Evolutionary conservation across 2,329 filamentous ascomycete genomes (phyloP).

Genomic region (Aplosporella prunicola): DNA sequence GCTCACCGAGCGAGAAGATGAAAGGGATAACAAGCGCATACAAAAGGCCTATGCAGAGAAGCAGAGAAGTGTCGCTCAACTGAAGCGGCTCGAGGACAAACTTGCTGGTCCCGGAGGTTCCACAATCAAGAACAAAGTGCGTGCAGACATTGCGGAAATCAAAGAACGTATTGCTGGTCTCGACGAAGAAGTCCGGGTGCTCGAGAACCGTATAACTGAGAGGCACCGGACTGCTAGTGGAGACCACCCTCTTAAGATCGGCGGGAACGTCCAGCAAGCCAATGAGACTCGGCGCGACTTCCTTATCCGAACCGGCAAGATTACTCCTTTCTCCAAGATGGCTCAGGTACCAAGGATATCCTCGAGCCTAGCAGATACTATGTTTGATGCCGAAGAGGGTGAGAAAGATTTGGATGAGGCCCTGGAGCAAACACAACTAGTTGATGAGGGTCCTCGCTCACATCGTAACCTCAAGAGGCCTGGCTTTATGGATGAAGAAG

Average conservation of each 20-base stretch:
- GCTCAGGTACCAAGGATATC: constrained; percentile 54
- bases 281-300: constrained; percentile 82
- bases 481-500: constrained; percentile 30
- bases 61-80: constrained; percentile 55
- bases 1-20: constrained; percentile 52
- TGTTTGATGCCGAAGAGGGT: constrained; percentile 75
- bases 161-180: constrained; percentile 55
- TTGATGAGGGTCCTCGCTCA: constrained; percentile 26
- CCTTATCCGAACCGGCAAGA: constrained; percentile 91
- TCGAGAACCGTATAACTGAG: constrained; percentile 69
- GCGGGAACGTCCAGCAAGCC: constrained; percentile 53
- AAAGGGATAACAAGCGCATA: constrained; percentile 53
- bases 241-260: constrained; percentile 33
- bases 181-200: constrained; percentile 66
- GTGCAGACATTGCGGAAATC: constrained; percentile 57
- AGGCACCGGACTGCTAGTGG: constrained; percentile 52
- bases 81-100: constrained; percentile 46
- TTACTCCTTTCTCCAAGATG: constrained; percentile 86
- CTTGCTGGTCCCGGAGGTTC: constrained; percentile 42
- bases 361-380: constrained; percentile 63
- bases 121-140: constrained; percentile 48
- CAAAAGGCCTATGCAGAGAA: constrained; percentile 45
- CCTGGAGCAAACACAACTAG: too few relatives aligned
- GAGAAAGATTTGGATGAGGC: constrained; percentile 33
- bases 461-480: constrained; percentile 41